Percentiles rank a stretch among this genome's conserved stretches.
Conservation (phyloP, 352 stramenopile genomes). For the Pythium chondricola region DNA sequence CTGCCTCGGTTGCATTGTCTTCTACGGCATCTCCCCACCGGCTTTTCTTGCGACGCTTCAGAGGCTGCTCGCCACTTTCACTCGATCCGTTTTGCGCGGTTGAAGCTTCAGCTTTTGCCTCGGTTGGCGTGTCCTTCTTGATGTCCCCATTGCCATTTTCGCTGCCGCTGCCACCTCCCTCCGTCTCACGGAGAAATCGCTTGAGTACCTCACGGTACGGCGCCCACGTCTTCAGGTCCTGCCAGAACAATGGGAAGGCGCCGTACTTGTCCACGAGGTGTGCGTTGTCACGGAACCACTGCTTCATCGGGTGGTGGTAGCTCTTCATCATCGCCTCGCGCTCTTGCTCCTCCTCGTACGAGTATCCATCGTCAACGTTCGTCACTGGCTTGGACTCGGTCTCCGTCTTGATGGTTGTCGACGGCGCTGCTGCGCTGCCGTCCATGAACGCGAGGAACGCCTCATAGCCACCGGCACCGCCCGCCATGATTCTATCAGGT, state of each 20-base stretch:
- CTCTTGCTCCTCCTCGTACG: conserved; percentile 84
- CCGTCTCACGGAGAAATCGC: conserved; percentile 82
- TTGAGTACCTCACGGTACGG: conserved; percentile 91
- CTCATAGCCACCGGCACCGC: conserved; percentile 44
- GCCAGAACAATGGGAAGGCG: conserved; percentile 92
- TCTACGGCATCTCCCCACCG: conserved; percentile 75
- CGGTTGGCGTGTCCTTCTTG: not conserved
- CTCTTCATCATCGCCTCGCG: conserved; percentile 86
- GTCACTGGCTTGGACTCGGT: not conserved
- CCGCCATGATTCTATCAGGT: conserved; percentile 31
- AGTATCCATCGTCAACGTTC: conserved; percentile 68
- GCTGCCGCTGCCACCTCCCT: conserved; percentile 29
- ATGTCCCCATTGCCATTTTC: conserved; percentile 1
- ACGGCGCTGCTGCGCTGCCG: not conserved
- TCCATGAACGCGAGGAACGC: conserved; percentile 61
- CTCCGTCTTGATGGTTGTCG: not conserved
- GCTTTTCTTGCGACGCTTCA: conserved; percentile 77
- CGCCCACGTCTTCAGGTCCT: conserved; percentile 91
- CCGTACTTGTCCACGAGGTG: conserved; percentile 74
- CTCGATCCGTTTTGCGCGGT: not conserved
- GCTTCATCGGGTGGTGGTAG: conserved; percentile 85
- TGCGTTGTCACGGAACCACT: conserved; percentile 75
- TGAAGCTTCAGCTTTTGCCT: not conserved
- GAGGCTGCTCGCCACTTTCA: conserved; percentile 10
- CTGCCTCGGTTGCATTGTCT: too few relatives aligned